Conservation (phyloP, 2,329 filamentous ascomycete species). For the Reticulascus tulasneorum region DNA sequence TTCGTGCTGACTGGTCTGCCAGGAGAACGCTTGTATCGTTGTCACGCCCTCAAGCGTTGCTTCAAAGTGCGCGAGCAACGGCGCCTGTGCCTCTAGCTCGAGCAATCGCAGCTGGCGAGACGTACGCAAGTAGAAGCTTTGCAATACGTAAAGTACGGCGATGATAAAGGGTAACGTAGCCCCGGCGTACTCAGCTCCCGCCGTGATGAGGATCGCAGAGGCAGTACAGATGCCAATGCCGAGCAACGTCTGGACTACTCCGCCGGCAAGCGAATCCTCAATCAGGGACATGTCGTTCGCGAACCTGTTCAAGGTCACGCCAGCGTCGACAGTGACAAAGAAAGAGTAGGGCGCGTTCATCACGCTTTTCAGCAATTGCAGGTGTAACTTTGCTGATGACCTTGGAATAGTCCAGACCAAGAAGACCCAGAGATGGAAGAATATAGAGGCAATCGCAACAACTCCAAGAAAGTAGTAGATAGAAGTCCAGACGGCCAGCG, state of each 20-base stretch:
- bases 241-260: conserved; percentile 23
- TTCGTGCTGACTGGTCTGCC: conserved; percentile 30
- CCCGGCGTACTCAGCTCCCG: conserved; percentile 22
- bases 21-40: conserved; percentile 52
- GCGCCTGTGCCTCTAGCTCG: conserved; percentile 58
- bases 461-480: conserved; percentile 17
- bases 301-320: conserved; percentile 18
- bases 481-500: too few relatives aligned
- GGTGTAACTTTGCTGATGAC: conserved; percentile 3
- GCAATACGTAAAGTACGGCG: conserved; percentile 42
- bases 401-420: conserved; percentile 4
- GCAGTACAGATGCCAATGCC: conserved; percentile 11
- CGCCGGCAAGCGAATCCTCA: conserved; percentile 17
- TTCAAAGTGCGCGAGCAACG: conserved; percentile 51
- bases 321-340: conserved; percentile 18
- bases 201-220: conserved; percentile 11
- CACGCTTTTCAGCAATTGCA: conserved; percentile 3
- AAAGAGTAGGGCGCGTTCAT: conserved; percentile 12
- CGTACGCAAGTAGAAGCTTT: conserved; percentile 55
- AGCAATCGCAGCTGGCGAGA: conserved; percentile 56
- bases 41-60: conserved; percentile 51
- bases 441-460: conserved; percentile 11
- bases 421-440: conserved; percentile 2
- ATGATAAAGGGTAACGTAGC: conserved; percentile 29
- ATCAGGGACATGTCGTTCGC: conserved; percentile 22